Percentiles rank a stretch among this genome's conserved stretches.
phyloP scores from a whole-genome alignment of 768 basidiomycete species.

The Mrakia blollopis region DNA sequence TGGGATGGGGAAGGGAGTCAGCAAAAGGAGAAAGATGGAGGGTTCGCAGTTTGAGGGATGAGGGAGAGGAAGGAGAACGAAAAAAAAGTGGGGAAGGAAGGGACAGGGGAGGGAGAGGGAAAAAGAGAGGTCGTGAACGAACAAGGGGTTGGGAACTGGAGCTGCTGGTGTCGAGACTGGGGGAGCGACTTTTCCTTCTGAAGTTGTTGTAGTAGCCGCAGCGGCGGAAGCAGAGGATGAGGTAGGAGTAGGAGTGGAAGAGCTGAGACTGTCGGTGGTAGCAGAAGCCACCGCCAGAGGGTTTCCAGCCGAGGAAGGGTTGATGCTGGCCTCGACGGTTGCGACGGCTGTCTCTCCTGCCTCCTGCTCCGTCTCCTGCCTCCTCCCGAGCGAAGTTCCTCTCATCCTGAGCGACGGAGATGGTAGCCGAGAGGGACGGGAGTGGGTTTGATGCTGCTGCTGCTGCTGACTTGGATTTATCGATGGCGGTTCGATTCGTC shows the following conservation, averaged over 20 bases:
- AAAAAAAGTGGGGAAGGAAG: no score
- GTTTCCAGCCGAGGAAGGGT: neutral
- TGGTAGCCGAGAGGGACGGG: neutral
- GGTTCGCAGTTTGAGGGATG: neutral
- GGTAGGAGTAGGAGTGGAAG: neutral
- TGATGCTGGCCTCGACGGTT: neutral
- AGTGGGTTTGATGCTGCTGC: neutral
- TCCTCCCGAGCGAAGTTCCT: neutral
- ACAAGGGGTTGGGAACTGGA: conserved; percentile 13
- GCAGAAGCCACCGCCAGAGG: neutral
- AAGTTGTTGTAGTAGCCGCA: neutral
- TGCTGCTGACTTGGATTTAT: no score
- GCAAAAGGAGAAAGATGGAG: no score
- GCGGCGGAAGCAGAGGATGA: neutral
- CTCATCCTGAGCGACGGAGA: neutral
- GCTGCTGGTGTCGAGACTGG: neutral
- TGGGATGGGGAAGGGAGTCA: neutral
- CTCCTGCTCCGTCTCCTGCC: neutral
- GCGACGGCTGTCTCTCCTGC: neutral
- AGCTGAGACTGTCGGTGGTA: neutral
- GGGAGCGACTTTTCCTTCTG: conserved; percentile 3
- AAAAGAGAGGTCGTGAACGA: neutral
- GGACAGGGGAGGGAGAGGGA: no score
- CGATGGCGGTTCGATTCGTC: neutral
- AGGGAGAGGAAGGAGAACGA: neutral